These are phyloP conservation scores for Xanthoparmelia taractica DNA, from an alignment of 495 filamentous ascomycete genomes.

Conservation along the genomic window DNA sequence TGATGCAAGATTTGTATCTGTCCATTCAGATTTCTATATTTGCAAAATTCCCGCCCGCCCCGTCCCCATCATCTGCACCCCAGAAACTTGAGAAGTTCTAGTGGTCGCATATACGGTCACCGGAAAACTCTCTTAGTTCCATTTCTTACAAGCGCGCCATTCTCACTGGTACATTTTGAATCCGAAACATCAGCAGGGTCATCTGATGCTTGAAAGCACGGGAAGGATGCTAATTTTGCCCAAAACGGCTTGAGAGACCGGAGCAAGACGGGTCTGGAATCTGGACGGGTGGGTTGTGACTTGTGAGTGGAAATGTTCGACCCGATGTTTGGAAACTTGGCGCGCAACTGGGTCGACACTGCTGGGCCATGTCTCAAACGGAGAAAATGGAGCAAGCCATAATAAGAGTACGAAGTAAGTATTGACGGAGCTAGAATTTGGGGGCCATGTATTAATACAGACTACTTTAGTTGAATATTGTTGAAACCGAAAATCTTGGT, in stretches of 20 bases:
- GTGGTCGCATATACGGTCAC: constrained; percentile 10
- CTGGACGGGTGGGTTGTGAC: not conserved
- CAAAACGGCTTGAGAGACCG: not conserved
- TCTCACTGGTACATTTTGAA: constrained; percentile 8
- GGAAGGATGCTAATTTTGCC: constrained; percentile 13
- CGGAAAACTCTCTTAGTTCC: not conserved
- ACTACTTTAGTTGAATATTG: not conserved
- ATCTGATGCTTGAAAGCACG: constrained; percentile 4
- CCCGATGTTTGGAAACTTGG: not conserved
- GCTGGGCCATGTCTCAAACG: not conserved
- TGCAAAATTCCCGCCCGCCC: constrained; percentile 1
- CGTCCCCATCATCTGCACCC: not conserved
- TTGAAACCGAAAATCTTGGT: not conserved
- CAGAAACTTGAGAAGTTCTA: not conserved
- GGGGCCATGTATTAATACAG: not conserved
- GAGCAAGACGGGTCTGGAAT: not conserved
- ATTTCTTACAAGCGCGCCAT: constrained; percentile 14
- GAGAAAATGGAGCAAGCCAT: not conserved
- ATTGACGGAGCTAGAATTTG: not conserved
- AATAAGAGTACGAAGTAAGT: not conserved
- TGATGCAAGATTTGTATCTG: constrained; percentile 12
- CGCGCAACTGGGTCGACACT: not conserved
- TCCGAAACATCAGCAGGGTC: constrained; percentile 9
- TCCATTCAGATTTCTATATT: constrained; percentile 13
- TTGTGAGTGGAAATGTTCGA: not conserved